Percentiles rank a stretch among this genome's conserved stretches.
These are phyloP conservation scores for Annulohypoxylon bovei DNA, from an alignment of 495 filamentous ascomycete genomes.

Conservation along the genomic window DNA sequence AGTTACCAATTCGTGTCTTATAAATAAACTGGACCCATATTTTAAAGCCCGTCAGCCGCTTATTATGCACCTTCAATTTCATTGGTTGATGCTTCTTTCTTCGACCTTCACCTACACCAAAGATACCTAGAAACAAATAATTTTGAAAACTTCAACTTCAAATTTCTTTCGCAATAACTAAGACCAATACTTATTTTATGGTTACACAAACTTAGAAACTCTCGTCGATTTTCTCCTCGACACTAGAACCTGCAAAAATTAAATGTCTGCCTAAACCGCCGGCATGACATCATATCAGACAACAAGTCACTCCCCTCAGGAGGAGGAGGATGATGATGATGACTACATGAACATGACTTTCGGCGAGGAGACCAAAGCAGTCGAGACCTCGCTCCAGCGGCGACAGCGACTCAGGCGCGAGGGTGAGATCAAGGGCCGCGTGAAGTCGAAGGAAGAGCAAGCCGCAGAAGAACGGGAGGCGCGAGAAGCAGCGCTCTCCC, in stretches of 20 bases:
- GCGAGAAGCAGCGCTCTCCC: constrained; percentile 78
- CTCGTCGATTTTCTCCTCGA: too few relatives aligned
- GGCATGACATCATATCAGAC: constrained; percentile 6
- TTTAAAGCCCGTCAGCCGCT: background rate
- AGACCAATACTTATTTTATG: background rate
- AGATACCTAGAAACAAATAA: background rate
- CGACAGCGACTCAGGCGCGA: constrained; percentile 64
- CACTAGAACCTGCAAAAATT: background rate
- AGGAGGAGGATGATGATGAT: constrained; percentile 60
- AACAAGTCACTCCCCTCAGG: background rate
- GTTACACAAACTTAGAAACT: background rate
- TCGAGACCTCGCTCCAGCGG: constrained; percentile 68
- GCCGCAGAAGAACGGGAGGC: constrained; percentile 72
- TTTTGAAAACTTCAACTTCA: background rate
- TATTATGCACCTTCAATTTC: background rate
- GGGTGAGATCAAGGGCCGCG: constrained; percentile 66
- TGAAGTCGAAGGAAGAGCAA: constrained; percentile 85
- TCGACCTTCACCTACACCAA: background rate
- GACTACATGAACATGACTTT: constrained; percentile 77
- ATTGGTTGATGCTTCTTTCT: background rate
- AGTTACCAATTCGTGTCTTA: background rate
- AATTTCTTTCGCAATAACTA: background rate
- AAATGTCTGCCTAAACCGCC: background rate
- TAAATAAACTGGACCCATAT: background rate
- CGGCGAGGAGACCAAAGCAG: constrained; percentile 45